Base-by-base conservation (phyloP, 2,329 filamentous ascomycete species). In the Aaosphaeria pasadenensis region DNA sequence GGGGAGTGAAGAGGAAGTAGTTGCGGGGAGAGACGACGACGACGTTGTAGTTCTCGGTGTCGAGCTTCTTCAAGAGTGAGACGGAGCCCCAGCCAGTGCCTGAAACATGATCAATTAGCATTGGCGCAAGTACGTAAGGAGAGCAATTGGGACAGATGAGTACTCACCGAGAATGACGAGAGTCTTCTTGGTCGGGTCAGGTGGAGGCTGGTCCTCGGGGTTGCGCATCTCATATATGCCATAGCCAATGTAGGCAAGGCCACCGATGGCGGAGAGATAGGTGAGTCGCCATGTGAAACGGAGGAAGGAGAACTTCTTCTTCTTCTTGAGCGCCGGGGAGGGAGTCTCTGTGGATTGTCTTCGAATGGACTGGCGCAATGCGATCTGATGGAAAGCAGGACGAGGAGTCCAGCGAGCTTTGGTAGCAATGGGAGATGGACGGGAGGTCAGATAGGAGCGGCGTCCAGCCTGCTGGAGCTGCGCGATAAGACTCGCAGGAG, bases 31-130 rank as follows among this genome's bases (percentile, higher is more conserved):
- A 97, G 72, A 99, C 89, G 71, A 99, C 91, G 69, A 97, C 75
- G 73, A 97, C 92, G 73, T 99, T 97, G 84, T 97, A 99, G 82
- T 97, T 95, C 73, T 95, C 89, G 53, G 92, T 96, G 70, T 99
- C 91, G 74, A 99, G 88, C 72, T 95, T 96, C 84, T 99, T 99
- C 58, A 99, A 84, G 52, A 99, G 85, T 52, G 92, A 95, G 65
- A 99, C 90, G 39, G 92, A 90, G 61, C 86, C 94, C 94, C 94
- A 99, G 61, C 94, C 94, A 62, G 91, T 95, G 67, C 92, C 92
- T 96, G 60, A 42, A 48, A 48, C 31, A 46, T 43, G 48, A 45
- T 52, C 39, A 32, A 44, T 41, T 30, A 36, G 13, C 9, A 36
- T 36, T 9, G 33, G 9, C 33, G 13, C 13, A 9, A 13, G 33